A percentile compares a stretch with the other conserved stretches of the same genome.
These are phyloP conservation scores for Colletotrichum costaricense DNA, from an alignment of 2,329 filamentous ascomycete genomes.

Conservation along the genomic window DNA sequence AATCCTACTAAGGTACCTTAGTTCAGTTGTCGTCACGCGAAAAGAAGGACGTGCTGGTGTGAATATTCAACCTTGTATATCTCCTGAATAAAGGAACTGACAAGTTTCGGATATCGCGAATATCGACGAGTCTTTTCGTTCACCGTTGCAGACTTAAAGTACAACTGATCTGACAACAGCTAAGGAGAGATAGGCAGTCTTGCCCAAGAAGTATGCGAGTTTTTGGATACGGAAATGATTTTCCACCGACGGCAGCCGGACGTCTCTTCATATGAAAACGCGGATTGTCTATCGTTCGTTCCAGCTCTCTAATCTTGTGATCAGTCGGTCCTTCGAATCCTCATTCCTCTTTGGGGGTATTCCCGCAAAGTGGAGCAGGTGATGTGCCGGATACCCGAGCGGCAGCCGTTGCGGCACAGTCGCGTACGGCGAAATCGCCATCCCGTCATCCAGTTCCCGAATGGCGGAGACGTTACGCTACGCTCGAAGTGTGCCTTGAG, in stretches of 20 bases:
- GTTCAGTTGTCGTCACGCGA: no score
- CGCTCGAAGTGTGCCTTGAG: not conserved
- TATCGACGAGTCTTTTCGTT: no score
- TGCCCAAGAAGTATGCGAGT: not conserved
- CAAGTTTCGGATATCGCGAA: no score
- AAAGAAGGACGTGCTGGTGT: no score
- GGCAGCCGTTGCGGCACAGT: not conserved
- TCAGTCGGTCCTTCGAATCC: not conserved
- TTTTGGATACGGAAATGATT: not conserved
- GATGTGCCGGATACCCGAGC: slow-evolving; percentile 2
- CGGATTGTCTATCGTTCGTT: not conserved
- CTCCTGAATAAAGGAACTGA: no score
- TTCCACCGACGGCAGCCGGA: not conserved
- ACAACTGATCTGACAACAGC: no score
- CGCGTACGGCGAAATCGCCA: not conserved
- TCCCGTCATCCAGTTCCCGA: not conserved
- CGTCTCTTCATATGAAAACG: not conserved
- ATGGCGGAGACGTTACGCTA: not conserved
- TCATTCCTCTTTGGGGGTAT: not conserved
- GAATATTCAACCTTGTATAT: no score
- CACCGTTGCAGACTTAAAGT: no score
- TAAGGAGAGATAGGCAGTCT: no score
- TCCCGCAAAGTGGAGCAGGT: not conserved
- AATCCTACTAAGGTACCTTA: no score
- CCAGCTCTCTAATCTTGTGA: not conserved